A percentile compares a stretch with the other conserved stretches of the same genome.
Evolutionary conservation across 148 eudicot genomes (phyloP).

Genomic region (Cornus florida): DNA sequence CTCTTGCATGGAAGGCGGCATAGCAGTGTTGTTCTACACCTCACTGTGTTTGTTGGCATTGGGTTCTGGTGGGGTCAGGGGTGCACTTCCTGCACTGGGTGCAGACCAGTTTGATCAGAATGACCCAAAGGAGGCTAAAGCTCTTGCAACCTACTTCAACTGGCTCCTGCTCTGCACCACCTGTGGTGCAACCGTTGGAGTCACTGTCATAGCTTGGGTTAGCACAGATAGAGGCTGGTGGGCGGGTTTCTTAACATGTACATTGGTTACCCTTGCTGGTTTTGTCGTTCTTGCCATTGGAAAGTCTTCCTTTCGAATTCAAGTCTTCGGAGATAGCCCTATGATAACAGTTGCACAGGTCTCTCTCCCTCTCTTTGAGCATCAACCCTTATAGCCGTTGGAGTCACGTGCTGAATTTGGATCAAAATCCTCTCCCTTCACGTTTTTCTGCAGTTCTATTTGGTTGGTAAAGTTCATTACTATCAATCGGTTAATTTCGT

Average conservation of each 20-base stretch:
- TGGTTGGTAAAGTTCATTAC: too few relatives aligned
- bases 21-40: conserved; percentile 38
- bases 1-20: conserved; percentile 33
- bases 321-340: conserved; percentile 35
- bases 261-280: conserved; percentile 20
- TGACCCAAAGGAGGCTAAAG: conserved; percentile 40
- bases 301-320: conserved; percentile 39
- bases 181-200: conserved; percentile 34
- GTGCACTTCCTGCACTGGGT: conserved; percentile 42
- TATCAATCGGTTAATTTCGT: too few relatives aligned
- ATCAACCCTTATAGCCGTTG: too few relatives aligned
- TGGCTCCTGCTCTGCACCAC: conserved; percentile 37
- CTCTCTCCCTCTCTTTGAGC: neutral
- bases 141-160: conserved; percentile 46
- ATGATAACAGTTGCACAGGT: conserved; percentile 38
- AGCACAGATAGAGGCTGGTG: conserved; percentile 42
- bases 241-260: conserved; percentile 36
- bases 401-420: too few relatives aligned
- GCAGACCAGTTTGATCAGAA: conserved; percentile 49
- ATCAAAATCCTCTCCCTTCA: too few relatives aligned
- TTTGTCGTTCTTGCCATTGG: conserved; percentile 30
- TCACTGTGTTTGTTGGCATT: conserved; percentile 39
- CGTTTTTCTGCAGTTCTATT: too few relatives aligned
- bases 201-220: conserved; percentile 42
- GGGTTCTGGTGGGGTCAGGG: conserved; percentile 48